A percentile compares a stretch with the other conserved stretches of the same genome.
These are phyloP conservation scores for Ramichloridium luteum DNA, from an alignment of 2,329 filamentous ascomycete genomes.

Conservation along the genomic window DNA sequence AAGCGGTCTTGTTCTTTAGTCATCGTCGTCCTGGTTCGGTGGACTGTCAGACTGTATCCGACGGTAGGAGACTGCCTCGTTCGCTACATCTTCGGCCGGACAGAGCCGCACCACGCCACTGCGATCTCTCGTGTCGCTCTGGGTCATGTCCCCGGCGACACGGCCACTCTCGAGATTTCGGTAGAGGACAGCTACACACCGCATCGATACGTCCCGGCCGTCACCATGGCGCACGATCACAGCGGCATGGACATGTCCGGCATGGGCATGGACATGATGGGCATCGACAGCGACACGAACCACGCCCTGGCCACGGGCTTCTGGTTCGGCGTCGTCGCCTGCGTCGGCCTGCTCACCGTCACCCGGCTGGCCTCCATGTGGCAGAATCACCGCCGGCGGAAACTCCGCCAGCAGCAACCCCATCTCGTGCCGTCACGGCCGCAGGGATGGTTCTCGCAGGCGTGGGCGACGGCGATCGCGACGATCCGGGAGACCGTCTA, in stretches of 20 bases:
- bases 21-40: too few relatives aligned
- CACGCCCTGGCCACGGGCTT: slow-evolving; percentile 16
- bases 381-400: slow-evolving; percentile 10
- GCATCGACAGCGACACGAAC: slow-evolving; percentile 17
- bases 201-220: too few relatives aligned
- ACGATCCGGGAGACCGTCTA: slow-evolving; percentile 18
- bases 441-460: slow-evolving; percentile 11
- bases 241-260: slow-evolving; percentile 15
- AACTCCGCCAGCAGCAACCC: slow-evolving; percentile 5
- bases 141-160: too few relatives aligned
- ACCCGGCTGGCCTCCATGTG: slow-evolving; percentile 9
- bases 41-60: too few relatives aligned
- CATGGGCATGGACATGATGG: slow-evolving; percentile 21
- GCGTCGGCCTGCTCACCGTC: slow-evolving; percentile 15
- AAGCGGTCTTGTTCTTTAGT: too few relatives aligned
- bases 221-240: too few relatives aligned
- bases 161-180: too few relatives aligned
- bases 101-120: too few relatives aligned
- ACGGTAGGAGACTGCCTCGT: too few relatives aligned
- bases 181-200: too few relatives aligned
- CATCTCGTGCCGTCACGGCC: slow-evolving; percentile 16
- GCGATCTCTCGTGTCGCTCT: too few relatives aligned
- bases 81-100: too few relatives aligned
- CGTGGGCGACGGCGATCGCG: slow-evolving; percentile 19
- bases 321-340: slow-evolving; percentile 20